phyloP scores from a whole-genome alignment of 805 yeast species.

The Cyberlindnera xishuangbannaensis region DNA sequence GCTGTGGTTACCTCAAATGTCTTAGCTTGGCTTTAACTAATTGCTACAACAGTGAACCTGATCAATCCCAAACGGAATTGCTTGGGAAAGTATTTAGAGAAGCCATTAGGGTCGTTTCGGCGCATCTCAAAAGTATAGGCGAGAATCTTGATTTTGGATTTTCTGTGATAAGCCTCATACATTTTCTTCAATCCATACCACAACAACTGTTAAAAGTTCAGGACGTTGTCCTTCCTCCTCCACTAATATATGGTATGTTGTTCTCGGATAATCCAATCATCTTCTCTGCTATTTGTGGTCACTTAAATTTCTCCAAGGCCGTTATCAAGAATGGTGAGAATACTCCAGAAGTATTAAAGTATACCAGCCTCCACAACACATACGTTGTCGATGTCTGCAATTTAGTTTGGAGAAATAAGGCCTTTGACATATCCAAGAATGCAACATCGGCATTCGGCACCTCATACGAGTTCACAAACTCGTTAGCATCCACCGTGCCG shows the following conservation, averaged over 20 bases:
- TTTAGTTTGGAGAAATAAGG: conserved; percentile 49
- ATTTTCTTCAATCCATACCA: conserved; percentile 18
- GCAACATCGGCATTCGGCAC: conserved; percentile 27
- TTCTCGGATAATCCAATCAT: conserved; percentile 39
- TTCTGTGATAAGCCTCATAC: conserved; percentile 8
- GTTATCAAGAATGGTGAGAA: conserved; percentile 11
- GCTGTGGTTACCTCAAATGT: conserved; percentile 6
- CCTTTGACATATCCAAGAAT: conserved; percentile 34
- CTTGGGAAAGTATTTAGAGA: conserved; percentile 2
- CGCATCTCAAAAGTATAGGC: background rate
- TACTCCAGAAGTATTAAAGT: conserved; percentile 19
- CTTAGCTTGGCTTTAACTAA: conserved; percentile 2
- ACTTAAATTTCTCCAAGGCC: conserved; percentile 32
- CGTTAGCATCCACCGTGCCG: conserved; percentile 18
- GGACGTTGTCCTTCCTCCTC: conserved; percentile 34
- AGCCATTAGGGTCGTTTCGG: conserved; percentile 1
- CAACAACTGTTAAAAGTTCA: conserved; percentile 15
- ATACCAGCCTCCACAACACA: conserved; percentile 37
- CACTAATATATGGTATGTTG: conserved; percentile 32
- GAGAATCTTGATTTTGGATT: conserved; percentile 10
- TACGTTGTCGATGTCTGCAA: conserved; percentile 53
- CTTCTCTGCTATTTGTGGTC: conserved; percentile 41
- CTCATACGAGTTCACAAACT: conserved; percentile 25
- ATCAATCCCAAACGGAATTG: too few relatives aligned
- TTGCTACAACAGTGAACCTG: conserved; percentile 1